Conservation (phyloP, 768 basidiomycete species). For the Panaeolus papilionaceus region DNA sequence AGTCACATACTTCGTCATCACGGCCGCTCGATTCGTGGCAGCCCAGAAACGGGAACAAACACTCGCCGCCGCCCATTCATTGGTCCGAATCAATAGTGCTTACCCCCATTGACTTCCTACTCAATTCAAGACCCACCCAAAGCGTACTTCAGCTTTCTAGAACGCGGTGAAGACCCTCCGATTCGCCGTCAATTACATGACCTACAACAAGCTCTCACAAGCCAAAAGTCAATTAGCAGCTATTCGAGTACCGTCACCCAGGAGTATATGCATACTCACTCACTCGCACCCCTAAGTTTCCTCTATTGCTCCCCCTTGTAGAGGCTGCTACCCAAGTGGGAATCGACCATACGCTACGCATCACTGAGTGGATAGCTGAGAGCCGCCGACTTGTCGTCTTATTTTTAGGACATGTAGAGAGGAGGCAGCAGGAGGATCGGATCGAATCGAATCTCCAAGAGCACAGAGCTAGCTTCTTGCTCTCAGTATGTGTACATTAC, state of each 20-base stretch:
- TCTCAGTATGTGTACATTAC: conserved; percentile 3
- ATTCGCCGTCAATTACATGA: conserved; percentile 11
- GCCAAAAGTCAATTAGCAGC: conserved; percentile 10
- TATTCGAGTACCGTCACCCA: neutral
- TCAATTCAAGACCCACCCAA: neutral
- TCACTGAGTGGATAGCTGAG: conserved; percentile 2
- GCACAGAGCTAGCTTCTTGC: neutral
- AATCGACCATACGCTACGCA: neutral
- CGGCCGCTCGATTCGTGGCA: neutral
- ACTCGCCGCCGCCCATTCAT: conserved; percentile 3
- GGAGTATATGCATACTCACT: neutral
- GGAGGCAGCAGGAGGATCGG: neutral
- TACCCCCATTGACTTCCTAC: neutral
- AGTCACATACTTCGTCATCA: neutral
- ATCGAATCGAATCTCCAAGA: conserved; percentile 3
- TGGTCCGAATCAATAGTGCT: neutral
- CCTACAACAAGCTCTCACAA: neutral
- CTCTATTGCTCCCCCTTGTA: neutral
- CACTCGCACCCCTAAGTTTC: neutral
- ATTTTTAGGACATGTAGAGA: neutral
- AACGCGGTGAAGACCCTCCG: conserved; percentile 11
- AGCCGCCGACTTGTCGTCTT: neutral
- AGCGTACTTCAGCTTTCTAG: neutral
- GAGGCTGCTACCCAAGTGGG: neutral
- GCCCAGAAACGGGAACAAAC: neutral